These are phyloP conservation scores for Lachancea waltii DNA, from an alignment of 805 yeast genomes.

Conservation along the genomic window DNA sequence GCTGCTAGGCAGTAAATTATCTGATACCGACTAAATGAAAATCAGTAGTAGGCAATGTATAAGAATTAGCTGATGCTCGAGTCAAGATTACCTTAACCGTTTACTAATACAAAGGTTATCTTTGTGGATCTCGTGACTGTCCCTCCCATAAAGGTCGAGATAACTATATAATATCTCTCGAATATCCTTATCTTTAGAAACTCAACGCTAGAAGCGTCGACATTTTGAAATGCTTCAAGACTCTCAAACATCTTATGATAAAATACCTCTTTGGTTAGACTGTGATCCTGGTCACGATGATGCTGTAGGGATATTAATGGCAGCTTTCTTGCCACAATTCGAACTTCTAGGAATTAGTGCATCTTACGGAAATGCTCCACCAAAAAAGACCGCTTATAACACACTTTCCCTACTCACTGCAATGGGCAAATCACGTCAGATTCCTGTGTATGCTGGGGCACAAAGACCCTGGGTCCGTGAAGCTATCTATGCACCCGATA, in stretches of 20 bases:
- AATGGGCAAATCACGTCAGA: constrained; percentile 37
- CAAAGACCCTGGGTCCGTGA: constrained; percentile 47
- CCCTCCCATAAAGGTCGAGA: too few species aligned
- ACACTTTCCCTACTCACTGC: constrained; percentile 62
- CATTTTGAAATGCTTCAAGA: background rate
- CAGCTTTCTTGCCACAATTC: constrained; percentile 53
- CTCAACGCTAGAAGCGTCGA: background rate
- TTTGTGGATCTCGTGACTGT: too few species aligned
- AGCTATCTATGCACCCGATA: constrained; percentile 47
- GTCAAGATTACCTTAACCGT: too few species aligned
- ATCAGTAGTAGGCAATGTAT: too few species aligned
- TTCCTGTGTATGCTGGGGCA: constrained; percentile 66
- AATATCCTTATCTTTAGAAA: background rate
- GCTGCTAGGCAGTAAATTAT: too few species aligned
- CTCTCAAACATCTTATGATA: constrained; percentile 1
- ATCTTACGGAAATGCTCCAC: constrained; percentile 64
- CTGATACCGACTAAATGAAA: too few species aligned
- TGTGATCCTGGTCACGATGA: constrained; percentile 95
- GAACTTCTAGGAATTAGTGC: constrained; percentile 65
- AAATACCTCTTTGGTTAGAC: constrained; percentile 76
- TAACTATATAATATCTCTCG: background rate
- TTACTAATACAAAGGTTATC: too few species aligned
- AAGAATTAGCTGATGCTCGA: too few species aligned
- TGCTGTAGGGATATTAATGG: constrained; percentile 63
- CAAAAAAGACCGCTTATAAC: constrained; percentile 60